Percentiles rank a stretch among this genome's conserved stretches.
These are phyloP conservation scores for Aegilops bicornis DNA, from an alignment of 176 grass and related monocot genomes.

Conservation along the genomic window DNA sequence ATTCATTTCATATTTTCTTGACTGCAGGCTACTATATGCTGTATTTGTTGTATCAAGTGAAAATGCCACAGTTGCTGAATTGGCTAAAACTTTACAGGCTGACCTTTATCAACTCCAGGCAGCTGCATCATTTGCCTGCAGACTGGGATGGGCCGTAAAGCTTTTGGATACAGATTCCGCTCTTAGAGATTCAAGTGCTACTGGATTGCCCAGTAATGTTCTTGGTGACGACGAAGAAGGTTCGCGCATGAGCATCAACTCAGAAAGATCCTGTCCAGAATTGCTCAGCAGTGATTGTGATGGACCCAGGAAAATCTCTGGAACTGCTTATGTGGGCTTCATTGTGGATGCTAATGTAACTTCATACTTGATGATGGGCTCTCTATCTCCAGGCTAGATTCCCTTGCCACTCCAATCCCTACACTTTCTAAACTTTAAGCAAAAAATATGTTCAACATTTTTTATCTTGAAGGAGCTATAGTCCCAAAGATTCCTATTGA, in stretches of 20 bases:
- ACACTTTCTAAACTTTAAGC: neutral
- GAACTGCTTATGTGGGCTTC: conserved; percentile 74
- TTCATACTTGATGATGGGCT: conserved; percentile 99
- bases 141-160: conserved; percentile 88
- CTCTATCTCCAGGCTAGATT: conserved; percentile 84
- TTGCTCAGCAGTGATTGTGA: conserved; percentile 52
- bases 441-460: neutral
- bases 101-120: conserved; percentile 91
- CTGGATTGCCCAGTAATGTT: conserved; percentile 47
- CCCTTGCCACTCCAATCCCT: neutral
- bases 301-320: conserved; percentile 52
- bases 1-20: conserved; percentile 32
- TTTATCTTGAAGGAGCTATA: neutral
- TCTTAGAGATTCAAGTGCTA: conserved; percentile 61
- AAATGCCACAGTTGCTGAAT: conserved; percentile 92
- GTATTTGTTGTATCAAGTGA: conserved; percentile 99
- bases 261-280: conserved; percentile 65
- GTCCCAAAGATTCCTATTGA: neutral
- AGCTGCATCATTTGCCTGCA: conserved; percentile 91
- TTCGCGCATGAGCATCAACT: conserved; percentile 54
- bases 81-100: conserved; percentile 91
- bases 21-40: conserved; percentile 86
- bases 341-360: conserved; percentile 97
- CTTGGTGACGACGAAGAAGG: conserved; percentile 67
- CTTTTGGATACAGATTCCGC: conserved; percentile 74